Evolutionary conservation across 23 red algal genomes (phyloP), one percentile per base, ranked within the genome.

Genomic region (Gracilaria caudata): DNA sequence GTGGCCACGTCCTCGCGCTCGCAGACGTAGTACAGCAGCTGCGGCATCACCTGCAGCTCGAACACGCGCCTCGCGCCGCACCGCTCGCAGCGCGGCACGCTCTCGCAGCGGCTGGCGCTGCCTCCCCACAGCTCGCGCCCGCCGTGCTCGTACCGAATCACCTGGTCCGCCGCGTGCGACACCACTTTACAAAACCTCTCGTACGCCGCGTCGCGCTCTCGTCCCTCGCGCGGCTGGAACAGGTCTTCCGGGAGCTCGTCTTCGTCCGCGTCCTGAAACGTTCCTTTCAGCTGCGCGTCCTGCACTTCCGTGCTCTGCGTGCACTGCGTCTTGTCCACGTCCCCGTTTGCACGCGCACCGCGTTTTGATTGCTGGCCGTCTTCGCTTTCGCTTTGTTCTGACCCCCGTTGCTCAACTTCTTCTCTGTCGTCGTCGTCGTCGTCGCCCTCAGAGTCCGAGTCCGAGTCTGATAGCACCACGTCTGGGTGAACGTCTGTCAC

Each of bases 1-100:
- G n/a, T n/a, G n/a, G 47, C 23, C 23, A 9, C 38, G 38, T 24
- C 34, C 51, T 60, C 11, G 37, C 51, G 59, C 0, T 36, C 51
- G n/a, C 28, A 12, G 24, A 95, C 38, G 25, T 86, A 91, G 64
- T 84, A 90, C 41, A 91, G 44, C 36, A 95, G 37, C 40, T 95
- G 93, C 44, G 93, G 85, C 93, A 95, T 95, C 7, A 95, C 32
- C 55, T 95, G 93, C 80, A 95, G 55, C 68, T 95, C 93, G 75
- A 91, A 95, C 41, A 95, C 77, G 41, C 93, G 79, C 24, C 43
- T 34, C 24, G 28, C 29, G n/a, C 85, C 84, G 65, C 93, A 95
- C 4, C 9, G 29, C 28, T 82, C 28, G 73, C 93, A 95, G 51
- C 16, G 19, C 19, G 81, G 81, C 33, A 86, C 34, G 5, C 1